A percentile compares a stretch with the other conserved stretches of the same genome.
Conservation (phyloP, 2,329 filamentous ascomycete species). For the Hymenoscyphus albidus region DNA sequence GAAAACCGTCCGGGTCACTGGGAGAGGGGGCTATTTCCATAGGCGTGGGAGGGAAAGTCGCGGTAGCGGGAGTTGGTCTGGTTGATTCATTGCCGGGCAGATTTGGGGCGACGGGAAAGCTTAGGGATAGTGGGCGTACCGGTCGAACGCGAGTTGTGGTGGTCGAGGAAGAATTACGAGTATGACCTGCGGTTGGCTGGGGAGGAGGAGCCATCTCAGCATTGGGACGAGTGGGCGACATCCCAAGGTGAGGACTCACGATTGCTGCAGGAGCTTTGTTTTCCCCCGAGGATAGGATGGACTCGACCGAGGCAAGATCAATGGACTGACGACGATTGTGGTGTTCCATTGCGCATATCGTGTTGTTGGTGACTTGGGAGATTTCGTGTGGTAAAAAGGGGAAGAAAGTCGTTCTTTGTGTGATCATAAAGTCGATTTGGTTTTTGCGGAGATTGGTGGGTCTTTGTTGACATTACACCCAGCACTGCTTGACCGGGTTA, state of each 20-base stretch:
- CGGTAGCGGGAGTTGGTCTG: conserved; percentile 32
- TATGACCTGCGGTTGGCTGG: conserved; percentile 19
- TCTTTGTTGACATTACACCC: conserved; percentile 28
- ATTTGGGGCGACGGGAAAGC: conserved; percentile 33
- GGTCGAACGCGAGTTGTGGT: conserved; percentile 27
- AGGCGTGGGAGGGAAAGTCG: conserved; percentile 30
- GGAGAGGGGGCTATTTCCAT: conserved; percentile 27
- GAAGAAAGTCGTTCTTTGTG: conserved; percentile 23
- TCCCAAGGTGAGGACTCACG: conserved; percentile 29
- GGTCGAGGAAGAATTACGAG: conserved; percentile 25
- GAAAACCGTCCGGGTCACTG: conserved; percentile 47
- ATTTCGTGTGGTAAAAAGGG: conserved; percentile 23
- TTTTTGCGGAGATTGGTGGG: conserved; percentile 12
- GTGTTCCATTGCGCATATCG: conserved; percentile 32
- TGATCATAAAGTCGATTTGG: conserved; percentile 21
- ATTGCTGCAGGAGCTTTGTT: conserved; percentile 22
- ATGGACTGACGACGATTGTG: conserved; percentile 29
- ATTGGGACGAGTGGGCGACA: conserved; percentile 26
- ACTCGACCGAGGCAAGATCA: conserved; percentile 30
- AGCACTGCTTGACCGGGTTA: conserved; percentile 10
- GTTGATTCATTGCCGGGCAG: conserved; percentile 25
- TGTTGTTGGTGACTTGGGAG: conserved; percentile 20
- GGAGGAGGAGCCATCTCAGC: conserved; percentile 29
- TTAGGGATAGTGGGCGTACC: conserved; percentile 32
- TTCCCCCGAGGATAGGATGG: conserved; percentile 32